Evolutionary conservation across 108 stramenopile genomes (phyloP), one percentile per base, ranked within the genome.

Genomic region (Stephanodiscus triporus): DNA sequence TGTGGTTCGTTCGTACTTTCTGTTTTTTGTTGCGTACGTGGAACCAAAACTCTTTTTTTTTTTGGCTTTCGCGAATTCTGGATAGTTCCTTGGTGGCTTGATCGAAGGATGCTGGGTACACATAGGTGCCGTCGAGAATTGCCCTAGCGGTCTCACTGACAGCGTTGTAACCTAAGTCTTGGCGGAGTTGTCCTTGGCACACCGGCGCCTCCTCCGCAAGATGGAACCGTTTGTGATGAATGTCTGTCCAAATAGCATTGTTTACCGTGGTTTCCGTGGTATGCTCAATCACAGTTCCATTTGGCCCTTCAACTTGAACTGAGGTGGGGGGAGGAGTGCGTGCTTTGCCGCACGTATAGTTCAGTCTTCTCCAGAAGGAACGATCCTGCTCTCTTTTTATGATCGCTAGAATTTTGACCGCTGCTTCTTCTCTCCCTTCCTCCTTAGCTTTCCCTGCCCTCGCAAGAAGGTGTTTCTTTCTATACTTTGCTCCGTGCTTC

Each of bases 341-440:
- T 10, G 37, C 9, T 36, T 70, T 63, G 10, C 38, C 37, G 8
- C 56, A 50, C 2, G 50, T 29, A 22, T 64, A 70, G 23, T 64
- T 70, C 2, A 77, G 2, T 7, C 51, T 9, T 53, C 68, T 8
- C 68, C 68, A 77, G 62, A 63, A 77, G 0, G 47, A 13, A n/a
- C 70, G 9, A 7, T 78, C 57, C 36, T 56, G 26, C 54, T 77
- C 76, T 5, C 68, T 27, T 19, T 47, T 14, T 5, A 77, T 70
- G 7, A 76, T 67, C 1, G 43, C 66, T 24, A 68, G 66, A 0
- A 76, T 76, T 26, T 60, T 36, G 4, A 0, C 24, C n/a, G 54
- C 65, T 13, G 66, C 75, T 5, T 48, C 57, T 30, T 62, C 32
- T 29, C 68, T 17, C 9, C 53, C 20, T 38, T 59, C 49, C 13